phyloP scores from a whole-genome alignment of 345 rosid genomes.

The Nephelium lappaceum region DNA sequence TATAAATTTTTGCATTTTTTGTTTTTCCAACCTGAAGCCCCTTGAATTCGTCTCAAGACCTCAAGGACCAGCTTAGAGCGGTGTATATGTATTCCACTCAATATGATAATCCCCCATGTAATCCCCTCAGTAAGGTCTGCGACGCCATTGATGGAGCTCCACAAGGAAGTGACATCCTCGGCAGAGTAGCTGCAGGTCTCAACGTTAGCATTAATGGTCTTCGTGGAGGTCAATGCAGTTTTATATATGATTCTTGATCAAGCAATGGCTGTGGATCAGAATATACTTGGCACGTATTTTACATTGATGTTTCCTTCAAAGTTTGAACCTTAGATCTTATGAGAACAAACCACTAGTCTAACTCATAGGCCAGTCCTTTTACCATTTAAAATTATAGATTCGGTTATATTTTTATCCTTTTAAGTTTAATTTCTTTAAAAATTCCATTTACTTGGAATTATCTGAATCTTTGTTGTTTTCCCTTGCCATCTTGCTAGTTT shows the following conservation, averaged over 20 bases:
- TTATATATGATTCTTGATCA: background rate
- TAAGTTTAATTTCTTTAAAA: no score
- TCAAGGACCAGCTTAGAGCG: conserved; percentile 25
- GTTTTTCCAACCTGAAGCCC: conserved; percentile 21
- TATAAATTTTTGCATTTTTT: no score
- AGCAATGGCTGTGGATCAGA: conserved; percentile 33
- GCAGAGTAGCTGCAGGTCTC: conserved; percentile 36
- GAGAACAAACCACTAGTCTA: no score
- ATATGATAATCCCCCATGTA: conserved; percentile 35
- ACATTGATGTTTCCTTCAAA: no score
- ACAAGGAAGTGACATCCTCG: conserved; percentile 26
- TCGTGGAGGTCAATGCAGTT: conserved; percentile 2
- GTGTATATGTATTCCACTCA: conserved; percentile 42
- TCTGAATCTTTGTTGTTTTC: background rate
- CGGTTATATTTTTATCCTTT: no score
- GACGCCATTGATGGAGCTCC: conserved; percentile 34
- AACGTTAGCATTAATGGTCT: conserved; percentile 2
- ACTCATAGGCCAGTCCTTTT: no score
- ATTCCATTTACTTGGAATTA: no score
- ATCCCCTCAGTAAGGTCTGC: conserved; percentile 39
- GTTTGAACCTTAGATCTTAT: no score
- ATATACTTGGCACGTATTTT: conserved; percentile 40
- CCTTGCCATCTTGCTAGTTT: no score
- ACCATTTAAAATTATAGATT: no score
- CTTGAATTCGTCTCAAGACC: conserved; percentile 21